Base-by-base conservation (phyloP, 768 basidiomycete genomes). In the Lanmaoa pseudosensibilis region DNA sequence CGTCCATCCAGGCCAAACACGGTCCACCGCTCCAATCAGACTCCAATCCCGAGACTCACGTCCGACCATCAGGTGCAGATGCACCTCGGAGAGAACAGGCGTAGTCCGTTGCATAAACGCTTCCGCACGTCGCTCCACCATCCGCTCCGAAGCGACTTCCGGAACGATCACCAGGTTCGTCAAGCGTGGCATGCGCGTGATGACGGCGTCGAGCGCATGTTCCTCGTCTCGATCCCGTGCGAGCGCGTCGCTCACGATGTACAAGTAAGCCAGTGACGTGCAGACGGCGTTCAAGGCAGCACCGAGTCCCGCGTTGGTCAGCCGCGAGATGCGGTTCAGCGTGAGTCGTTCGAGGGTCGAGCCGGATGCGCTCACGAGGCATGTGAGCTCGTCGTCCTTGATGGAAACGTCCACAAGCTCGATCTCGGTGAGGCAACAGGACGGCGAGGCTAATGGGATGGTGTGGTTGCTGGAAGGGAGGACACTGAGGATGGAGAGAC, bases 311-410 rank as follows among this genome's bases (percentile, higher is more conserved):
- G 41, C 56, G 19, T 58, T 55, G 32, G 56, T 58, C 25, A 58
- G 12, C 8, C 21, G 4, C 5, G 33, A 23, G 33, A 54, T n/a
- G 6, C 10, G 10, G 32, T 33, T 8, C 2, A 63, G 21, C 15
- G 40, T 53, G 25, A 63, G 46, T 15, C 19, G 60, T 25, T 52
- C 33, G n/a, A 63, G 50, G 30, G 52, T 54, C 11, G 41, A 19
- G 18, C 50, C 32, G 3, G 60, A 54, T 7, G 52, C 25, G n/a
- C 49, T 55, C 36, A 54, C 44, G 19, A 62, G 23, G 23, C 32
- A 51, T 11, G 27, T 7, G n/a, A 62, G 46, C 21, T 62, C 61
- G 13, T 62, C 60, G 38, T 62, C 56, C 32, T n/a, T 23, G 41
- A 62, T 25, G 2, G 40, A 27, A 21, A 45, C 16, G 27, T 45